Evolutionary conservation across 805 yeast species (phyloP), one percentile per base, ranked within the genome.

Genomic region (Barnettozyma californica): DNA sequence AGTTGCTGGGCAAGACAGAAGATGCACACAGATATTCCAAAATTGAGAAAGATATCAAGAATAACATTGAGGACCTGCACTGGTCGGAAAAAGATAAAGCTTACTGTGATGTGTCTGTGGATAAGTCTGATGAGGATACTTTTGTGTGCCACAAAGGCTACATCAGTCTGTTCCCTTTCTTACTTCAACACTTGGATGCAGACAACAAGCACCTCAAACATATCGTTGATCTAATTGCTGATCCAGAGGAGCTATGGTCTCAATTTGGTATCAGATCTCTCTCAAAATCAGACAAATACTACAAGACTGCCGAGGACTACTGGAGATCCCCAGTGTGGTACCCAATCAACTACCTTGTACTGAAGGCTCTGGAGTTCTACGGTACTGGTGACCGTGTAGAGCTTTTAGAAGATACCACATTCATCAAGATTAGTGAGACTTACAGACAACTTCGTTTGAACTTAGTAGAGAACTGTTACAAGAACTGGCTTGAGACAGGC

Each of bases 291-390:
- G 91, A 87, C 57, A 69, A 69, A 19, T 68, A 61, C 50, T 94
- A 84, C 67, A 85, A 85, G 47, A 78, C 83, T 0, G 92, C 76
- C 8, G 99, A 94, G 61, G 83, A 92, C 66, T 94, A 94, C 69
- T 94, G 99, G 99, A 78, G 96, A 53, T 94, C 97, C 1, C 88
- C 95, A 18, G 75, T 94, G 25, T 94, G 98, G 98, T 73, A 90
- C 57, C 87, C 90, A 64, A 86, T 94, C 60, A 94, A 94, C 69
- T 92, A 89, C 61, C 69, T 94, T 65, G 72, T 83, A 5, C 70
- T 94, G 39, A 94, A 89, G 46, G 76, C 87, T 5, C 69, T 94
- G 52, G 64, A 70, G 29, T 68, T 80, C 62, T 92, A 91, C 60
- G 60, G 59, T 2, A 50, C 61, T n/a, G 54, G 59, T 8, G 62